Evolutionary conservation across 2,329 filamentous ascomycete species (phyloP).

Genomic region (Fusarium protoensiforme): DNA sequence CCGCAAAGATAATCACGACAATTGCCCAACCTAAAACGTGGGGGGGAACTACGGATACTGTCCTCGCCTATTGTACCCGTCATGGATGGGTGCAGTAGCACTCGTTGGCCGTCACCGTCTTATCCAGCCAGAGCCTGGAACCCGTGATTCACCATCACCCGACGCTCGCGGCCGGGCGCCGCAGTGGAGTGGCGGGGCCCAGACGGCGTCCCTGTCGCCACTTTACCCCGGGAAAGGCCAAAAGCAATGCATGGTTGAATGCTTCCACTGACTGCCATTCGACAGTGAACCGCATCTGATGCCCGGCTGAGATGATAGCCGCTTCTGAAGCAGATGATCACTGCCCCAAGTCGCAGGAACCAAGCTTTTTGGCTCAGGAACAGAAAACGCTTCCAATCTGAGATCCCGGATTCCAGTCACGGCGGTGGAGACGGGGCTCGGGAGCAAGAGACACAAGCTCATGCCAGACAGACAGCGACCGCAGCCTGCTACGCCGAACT

Average conservation of each 20-base stretch:
- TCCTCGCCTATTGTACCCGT: background rate
- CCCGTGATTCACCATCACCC: constrained; percentile 28
- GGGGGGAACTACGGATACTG: background rate
- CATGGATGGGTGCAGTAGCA: constrained; percentile 13
- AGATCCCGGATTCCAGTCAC: constrained; percentile 5
- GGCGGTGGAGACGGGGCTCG: background rate
- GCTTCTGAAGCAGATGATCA: constrained; percentile 17
- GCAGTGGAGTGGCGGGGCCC: constrained; percentile 29
- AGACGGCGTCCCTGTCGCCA: constrained; percentile 31
- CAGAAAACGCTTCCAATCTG: constrained; percentile 16
- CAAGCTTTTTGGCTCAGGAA: constrained; percentile 31
- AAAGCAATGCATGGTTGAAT: constrained; percentile 14
- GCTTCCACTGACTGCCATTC: background rate
- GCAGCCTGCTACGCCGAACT: constrained; percentile 25
- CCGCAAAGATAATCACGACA: background rate
- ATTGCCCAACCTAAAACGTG: background rate
- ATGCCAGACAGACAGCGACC: constrained; percentile 3
- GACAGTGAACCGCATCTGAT: background rate
- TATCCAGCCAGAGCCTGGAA: constrained; percentile 3
- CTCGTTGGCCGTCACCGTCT: constrained; percentile 27
- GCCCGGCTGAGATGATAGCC: background rate
- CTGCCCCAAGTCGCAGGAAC: constrained; percentile 14
- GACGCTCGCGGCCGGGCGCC: constrained; percentile 22
- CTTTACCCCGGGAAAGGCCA: constrained; percentile 37
- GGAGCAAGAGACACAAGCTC: background rate